Base-by-base conservation (phyloP, 352 stramenopile species). In the Globisporangium viniferum region DNA sequence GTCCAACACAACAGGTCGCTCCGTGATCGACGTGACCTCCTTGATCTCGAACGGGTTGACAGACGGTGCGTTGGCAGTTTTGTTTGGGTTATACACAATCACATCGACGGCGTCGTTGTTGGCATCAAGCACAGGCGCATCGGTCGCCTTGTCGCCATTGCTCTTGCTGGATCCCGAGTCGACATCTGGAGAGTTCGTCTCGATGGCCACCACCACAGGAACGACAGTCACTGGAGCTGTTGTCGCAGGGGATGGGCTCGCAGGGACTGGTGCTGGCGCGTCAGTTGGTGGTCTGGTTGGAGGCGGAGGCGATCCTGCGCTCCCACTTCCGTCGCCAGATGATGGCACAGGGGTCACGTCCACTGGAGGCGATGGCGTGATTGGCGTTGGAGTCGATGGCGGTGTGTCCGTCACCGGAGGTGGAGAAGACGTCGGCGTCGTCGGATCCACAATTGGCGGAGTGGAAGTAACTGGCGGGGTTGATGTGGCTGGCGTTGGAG, bases 41-140 rank as follows among this genome's bases (percentile, higher is more conserved):
- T 72, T 76, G 58, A 89, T 86, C 49, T 82, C 77, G 61, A 89
- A 89, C 12, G 81, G 81, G 64, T 89, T 78, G 18, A 75, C 49
- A 68, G 33, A 73, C 72, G 48, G 71, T 8, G 71, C 69, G 36
- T 71, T 78, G 44, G 44, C 44, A 8, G 77, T 59, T 5, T 67
- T 60, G 12, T 71, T 72, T 22, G 73, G 62, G 33, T 84, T 74
- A 57, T 67, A 84, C 77, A 84, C 80, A 58, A 84, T 78, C n/a
- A 84, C 77, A 66, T 84, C 77, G 22, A 74, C 77, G 44, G 79
- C 72, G 20, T 72, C 74, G 63, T 84, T 77, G 36, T 82, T 58
- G 24, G 31, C 71, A 56, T 77, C 71, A 12, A 78, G 59, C 8
- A 68, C 62, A 33, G 72, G 72, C 22, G 64, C 44, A 15, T 79